Percentiles rank a stretch among this genome's conserved stretches.
These are phyloP conservation scores for Grosmannia serpens DNA, from an alignment of 2,329 filamentous ascomycete genomes.

Conservation along the genomic window DNA sequence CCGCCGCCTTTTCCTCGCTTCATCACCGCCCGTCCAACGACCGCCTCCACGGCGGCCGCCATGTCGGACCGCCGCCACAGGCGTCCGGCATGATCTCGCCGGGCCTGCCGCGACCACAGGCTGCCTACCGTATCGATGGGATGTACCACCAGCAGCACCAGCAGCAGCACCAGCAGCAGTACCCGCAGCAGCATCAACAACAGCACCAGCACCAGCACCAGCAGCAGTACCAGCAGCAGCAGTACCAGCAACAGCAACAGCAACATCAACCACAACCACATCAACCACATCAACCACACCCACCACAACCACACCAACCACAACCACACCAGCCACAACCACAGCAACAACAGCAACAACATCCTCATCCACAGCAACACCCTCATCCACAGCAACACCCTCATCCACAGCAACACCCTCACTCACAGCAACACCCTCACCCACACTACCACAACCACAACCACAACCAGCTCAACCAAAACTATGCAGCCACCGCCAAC, in stretches of 20 bases:
- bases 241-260: no score
- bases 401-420: neutral
- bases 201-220: slow-evolving; percentile 1
- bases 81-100: slow-evolving; percentile 12
- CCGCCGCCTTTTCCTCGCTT: slow-evolving; percentile 33
- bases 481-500: neutral
- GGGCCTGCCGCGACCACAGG: slow-evolving; percentile 17
- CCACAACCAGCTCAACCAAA: neutral
- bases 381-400: neutral
- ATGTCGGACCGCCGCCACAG: slow-evolving; percentile 11
- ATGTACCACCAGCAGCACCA: no score
- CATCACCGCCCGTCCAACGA: slow-evolving; percentile 29
- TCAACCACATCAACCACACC: neutral
- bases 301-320: neutral
- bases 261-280: neutral
- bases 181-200: no score
- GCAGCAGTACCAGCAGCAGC: no score
- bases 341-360: slow-evolving; percentile 8
- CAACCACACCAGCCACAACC: no score
- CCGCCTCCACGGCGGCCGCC: slow-evolving; percentile 19
- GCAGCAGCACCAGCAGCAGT: no score
- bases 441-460: no score
- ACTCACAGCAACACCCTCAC: neutral
- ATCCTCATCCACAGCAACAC: no score
- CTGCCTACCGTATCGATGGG: slow-evolving; percentile 24